A percentile compares a stretch with the other conserved stretches of the same genome.
Conservation (phyloP, 192 early-diverging fungal genomes). For the Coemansia sp. region DNA sequence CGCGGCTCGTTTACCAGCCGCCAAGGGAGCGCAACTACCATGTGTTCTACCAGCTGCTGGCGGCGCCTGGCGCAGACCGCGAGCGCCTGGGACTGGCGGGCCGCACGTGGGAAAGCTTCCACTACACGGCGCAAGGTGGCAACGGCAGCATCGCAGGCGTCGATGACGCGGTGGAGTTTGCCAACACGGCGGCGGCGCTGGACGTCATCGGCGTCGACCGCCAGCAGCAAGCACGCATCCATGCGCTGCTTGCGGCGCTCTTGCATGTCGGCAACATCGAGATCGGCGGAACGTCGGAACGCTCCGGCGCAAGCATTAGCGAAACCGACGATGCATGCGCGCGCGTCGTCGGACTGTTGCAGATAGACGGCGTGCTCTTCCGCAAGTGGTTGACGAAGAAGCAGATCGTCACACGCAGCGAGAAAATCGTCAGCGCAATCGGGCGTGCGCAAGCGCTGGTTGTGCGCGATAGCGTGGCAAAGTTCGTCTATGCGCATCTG, state of each 20-base stretch:
- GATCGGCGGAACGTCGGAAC: conserved; percentile 63
- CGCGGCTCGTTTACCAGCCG: conserved; percentile 93
- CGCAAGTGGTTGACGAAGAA: conserved; percentile 93
- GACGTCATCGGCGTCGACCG: conserved; percentile 82
- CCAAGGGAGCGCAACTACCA: conserved; percentile 95
- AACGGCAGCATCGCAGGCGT: conserved; percentile 78
- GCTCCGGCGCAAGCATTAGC: conserved; percentile 65
- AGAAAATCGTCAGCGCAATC: conserved; percentile 86
- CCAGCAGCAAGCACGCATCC: conserved; percentile 84
- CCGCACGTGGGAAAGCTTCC: conserved; percentile 67
- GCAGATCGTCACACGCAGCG: conserved; percentile 86
- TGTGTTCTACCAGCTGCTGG: conserved; percentile 98
- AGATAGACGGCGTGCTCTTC: conserved; percentile 77
- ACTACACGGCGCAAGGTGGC: conserved; percentile 87
- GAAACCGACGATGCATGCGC: conserved; percentile 76
- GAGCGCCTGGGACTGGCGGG: conserved; percentile 21
- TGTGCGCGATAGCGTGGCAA: conserved; percentile 91
- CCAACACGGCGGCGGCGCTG: conserved; percentile 80
- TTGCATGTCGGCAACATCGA: conserved; percentile 96
- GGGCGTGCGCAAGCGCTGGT: conserved; percentile 70
- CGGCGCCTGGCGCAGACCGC: conserved; percentile 69
- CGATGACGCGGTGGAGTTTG: conserved; percentile 92
- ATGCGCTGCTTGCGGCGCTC: conserved; percentile 85
- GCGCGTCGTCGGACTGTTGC: conserved; percentile 71
- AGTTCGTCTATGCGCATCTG: conserved; percentile 92